Base-by-base conservation (phyloP, 331 rosid species). In the Prunus yedoensis region DNA sequence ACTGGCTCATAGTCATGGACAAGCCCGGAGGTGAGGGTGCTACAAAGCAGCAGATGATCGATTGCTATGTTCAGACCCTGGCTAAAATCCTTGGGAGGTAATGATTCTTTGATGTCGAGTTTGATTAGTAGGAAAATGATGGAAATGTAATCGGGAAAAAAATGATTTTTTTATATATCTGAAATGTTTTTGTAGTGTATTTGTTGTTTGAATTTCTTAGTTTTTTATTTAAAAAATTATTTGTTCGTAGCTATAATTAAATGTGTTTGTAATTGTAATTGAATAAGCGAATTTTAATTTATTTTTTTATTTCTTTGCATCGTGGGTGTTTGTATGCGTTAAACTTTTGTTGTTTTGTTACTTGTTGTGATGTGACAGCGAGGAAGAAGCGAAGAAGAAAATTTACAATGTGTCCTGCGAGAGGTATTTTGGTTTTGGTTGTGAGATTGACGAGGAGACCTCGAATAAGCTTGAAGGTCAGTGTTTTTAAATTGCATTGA, bases 341-440 rank as follows among this genome's bases (percentile, higher is more conserved):
- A 52, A n/a, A 13, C 32, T 28, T 35, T 70, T 25, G 57, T 52
- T 52, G 20, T 30, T 65, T 38, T 18, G 25, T 10, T 38, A 1
- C 21, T 62, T 58, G 10, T 71, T 47, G 20, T 71, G 72, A 51
- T 73, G 56, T 35, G 20, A 3, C 78, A 90, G 92, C 51, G 97
- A 86, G 74, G 99, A 90, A 75, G 97, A 94, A 68, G 97, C 99
- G 30, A 92, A 84, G 85, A 89, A 83, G 93, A 94, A 79, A 80
- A 92, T 94, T 61, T 92, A 92, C 83, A 94, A 94, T 76, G 96
- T 94, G 32, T 89, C 97, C 0, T 94, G 96, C 16, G 95, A 85
- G 79, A 86, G 96, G 80, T 91, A 86, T 71, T 91, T 88, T 52
- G 96, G 97, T 2, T 90, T 94, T 71, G 99, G 96, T 13, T 87